Percentiles rank a stretch among this genome's conserved stretches.
phyloP scores from a whole-genome alignment of 768 basidiomycete species.

The Hypholoma fasciculare region DNA sequence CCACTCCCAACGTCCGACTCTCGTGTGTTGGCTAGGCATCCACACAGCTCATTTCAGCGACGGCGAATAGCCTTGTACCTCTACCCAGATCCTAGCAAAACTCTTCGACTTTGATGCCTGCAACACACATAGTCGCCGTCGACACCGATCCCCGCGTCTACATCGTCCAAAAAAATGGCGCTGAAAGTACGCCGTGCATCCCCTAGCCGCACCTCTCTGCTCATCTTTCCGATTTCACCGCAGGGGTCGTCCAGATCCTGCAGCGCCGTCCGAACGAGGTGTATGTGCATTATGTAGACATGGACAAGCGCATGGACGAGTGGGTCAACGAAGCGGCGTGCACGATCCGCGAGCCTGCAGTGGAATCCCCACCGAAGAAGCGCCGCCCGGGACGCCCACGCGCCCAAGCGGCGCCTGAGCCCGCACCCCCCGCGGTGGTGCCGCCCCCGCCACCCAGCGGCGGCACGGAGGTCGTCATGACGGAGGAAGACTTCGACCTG shows the following conservation, averaged over 20 bases:
- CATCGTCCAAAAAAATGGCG: constrained; percentile 33
- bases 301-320: constrained; percentile 74
- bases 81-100: background rate
- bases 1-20: background rate
- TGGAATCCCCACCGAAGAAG: constrained; percentile 22
- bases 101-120: constrained; percentile 24
- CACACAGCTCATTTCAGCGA: background rate
- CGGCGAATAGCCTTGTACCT: background rate
- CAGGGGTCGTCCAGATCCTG: constrained; percentile 53
- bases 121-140: constrained; percentile 26
- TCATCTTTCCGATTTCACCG: constrained; percentile 6
- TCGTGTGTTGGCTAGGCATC: background rate
- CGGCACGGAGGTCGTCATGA: constrained; percentile 42
- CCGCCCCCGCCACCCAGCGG: constrained; percentile 4
- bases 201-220: background rate
- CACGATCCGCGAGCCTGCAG: constrained; percentile 24
- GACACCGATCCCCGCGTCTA: constrained; percentile 27
- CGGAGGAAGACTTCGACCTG: constrained; percentile 72
- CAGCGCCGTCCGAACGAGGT: constrained; percentile 50
- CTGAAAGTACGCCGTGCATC: constrained; percentile 25
- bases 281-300: constrained; percentile 72
- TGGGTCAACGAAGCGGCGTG: constrained; percentile 58
- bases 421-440: background rate
- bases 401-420: constrained; percentile 7
- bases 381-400: constrained; percentile 30